These are phyloP conservation scores for Xenoacremonium recifei DNA, from an alignment of 2,329 filamentous ascomycete genomes.

Conservation along the genomic window DNA sequence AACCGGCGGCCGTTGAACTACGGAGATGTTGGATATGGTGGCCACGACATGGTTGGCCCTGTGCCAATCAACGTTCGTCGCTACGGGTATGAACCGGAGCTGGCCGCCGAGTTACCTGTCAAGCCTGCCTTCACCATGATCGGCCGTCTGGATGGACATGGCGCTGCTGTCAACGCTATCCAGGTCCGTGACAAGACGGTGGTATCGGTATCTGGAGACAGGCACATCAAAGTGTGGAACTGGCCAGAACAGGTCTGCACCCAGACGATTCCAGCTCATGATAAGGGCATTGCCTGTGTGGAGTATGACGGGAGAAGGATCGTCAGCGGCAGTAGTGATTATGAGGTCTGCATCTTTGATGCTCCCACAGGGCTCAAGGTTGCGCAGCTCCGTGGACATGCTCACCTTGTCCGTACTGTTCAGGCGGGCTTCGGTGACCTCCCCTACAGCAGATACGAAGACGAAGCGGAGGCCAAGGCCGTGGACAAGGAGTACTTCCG, in stretches of 20 bases:
- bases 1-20: slow-evolving; percentile 70
- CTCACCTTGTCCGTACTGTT: slow-evolving; percentile 84
- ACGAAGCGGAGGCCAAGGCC: slow-evolving; percentile 68
- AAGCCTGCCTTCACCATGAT: slow-evolving; percentile 72
- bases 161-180: slow-evolving; percentile 92
- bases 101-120: slow-evolving; percentile 45
- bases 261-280: slow-evolving; percentile 80
- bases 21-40: slow-evolving; percentile 56
- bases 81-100: slow-evolving; percentile 53
- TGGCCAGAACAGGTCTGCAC: slow-evolving; percentile 75
- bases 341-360: slow-evolving; percentile 94
- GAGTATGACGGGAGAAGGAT: slow-evolving; percentile 94
- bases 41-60: slow-evolving; percentile 44
- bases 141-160: slow-evolving; percentile 77
- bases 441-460: slow-evolving; percentile 73
- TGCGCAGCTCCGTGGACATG: slow-evolving; percentile 79
- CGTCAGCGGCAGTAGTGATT: slow-evolving; percentile 93
- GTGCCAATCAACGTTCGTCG: slow-evolving; percentile 51
- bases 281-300: slow-evolving; percentile 95
- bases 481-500: slow-evolving; percentile 73
- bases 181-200: slow-evolving; percentile 84
- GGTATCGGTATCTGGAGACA: slow-evolving; percentile 92
- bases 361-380: slow-evolving; percentile 83
- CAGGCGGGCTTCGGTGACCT: slow-evolving; percentile 93
- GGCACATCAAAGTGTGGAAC: slow-evolving; percentile 93